These are phyloP conservation scores for Hypoxylon sp. DNA, from an alignment of 2,329 filamentous ascomycete genomes.

Conservation along the genomic window DNA sequence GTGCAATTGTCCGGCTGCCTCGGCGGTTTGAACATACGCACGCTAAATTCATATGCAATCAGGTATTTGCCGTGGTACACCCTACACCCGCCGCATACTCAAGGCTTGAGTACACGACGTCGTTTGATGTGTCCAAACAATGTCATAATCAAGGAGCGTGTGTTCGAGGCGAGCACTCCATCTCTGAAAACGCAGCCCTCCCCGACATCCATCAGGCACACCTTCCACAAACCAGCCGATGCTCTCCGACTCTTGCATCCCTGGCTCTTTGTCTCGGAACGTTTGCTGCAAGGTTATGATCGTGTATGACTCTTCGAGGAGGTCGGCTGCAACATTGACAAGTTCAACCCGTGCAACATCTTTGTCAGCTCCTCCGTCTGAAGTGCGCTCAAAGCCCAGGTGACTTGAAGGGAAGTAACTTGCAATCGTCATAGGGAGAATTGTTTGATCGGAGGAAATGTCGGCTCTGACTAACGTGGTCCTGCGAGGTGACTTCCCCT, in stretches of 20 bases:
- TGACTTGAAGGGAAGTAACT: slow-evolving; percentile 19
- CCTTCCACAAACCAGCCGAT: not conserved
- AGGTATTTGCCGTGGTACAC: not conserved
- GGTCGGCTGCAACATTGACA: slow-evolving; percentile 4
- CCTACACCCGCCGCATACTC: not conserved
- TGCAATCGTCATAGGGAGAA: not conserved
- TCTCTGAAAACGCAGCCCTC: not conserved
- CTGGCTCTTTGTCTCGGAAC: not conserved
- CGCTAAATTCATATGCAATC: not conserved
- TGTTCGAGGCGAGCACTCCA: not conserved
- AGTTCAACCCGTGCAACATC: slow-evolving; percentile 10
- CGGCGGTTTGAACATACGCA: not conserved
- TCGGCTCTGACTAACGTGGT: not conserved
- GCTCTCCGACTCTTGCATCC: not conserved
- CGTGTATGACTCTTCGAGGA: slow-evolving; percentile 3
- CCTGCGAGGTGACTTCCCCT: slow-evolving; percentile 1
- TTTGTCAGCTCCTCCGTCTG: slow-evolving; percentile 20
- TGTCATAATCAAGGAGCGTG: not conserved
- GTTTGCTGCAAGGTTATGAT: slow-evolving; percentile 8
- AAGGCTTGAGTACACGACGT: slow-evolving; percentile 3
- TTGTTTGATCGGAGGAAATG: slow-evolving; percentile 8
- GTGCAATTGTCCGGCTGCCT: not conserved
- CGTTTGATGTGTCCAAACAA: not conserved
- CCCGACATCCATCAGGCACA: not conserved
- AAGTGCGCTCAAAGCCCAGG: slow-evolving; percentile 14